Base-by-base conservation (phyloP, 2,329 filamentous ascomycete genomes). In the Cordyceps cicadae region DNA sequence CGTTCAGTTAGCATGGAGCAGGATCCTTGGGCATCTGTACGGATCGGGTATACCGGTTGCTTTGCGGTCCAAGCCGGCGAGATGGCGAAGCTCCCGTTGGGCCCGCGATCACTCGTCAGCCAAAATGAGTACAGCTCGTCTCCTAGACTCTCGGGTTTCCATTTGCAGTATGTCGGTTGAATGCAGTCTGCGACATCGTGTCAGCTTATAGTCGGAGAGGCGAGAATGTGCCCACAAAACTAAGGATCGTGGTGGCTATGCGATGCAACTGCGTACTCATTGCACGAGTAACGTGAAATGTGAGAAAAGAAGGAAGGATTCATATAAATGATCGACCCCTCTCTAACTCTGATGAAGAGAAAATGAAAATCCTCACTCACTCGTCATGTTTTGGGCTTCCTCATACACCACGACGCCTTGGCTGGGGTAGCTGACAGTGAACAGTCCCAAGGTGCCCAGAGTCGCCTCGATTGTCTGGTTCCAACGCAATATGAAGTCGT, bases 1-100 rank as follows among this genome's bases (percentile, higher is more conserved):
- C 29, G 15, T 21, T 21, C 19, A 54, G 43, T 51, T 21, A 57
- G 37, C 8, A 21, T 14, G 29, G 48, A 11, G 29, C 34, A 8
- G 17, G 17, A 34, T 15, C 15, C 49, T 51, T 21, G 32, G 11
- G 19, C 12, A 48, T 43, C 24, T 49, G 39, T 32, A 54, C 24
- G 19, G 2, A 49, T 48, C 41, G 19, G 45, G 62, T 65, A 64
- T 57, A 69, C 67, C 43, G 62, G 57, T 54, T 67, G 64, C 54
- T 66, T 68, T 15, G 67, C 62, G n/a, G 60, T 69, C 71, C 71
- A 73, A 1, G 69, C 68, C 9, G 70, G 71, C 15, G 71, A 73
- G 7, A 69, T 62, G 2, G 69, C 68, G 68, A 70, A 73, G 41
- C 65, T 69, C 26, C 65, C 41, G 11, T 67, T 66, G 15, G 62